Evolutionary conservation across 2,329 filamentous ascomycete genomes (phyloP).

Genomic region (Exophiala sp.): DNA sequence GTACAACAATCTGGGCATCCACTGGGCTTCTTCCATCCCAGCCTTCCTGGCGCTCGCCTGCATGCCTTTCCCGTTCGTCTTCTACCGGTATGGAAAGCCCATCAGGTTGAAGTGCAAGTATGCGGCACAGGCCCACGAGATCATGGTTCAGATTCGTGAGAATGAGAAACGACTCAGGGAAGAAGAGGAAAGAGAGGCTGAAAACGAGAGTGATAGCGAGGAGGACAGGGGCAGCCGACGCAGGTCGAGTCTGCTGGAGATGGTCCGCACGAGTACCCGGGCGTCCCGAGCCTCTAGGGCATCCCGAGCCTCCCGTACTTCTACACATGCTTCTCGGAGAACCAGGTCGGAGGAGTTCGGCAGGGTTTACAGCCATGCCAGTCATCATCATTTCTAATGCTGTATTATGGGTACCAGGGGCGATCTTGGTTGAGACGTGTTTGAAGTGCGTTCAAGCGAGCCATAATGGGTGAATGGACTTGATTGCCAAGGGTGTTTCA

Average conservation of each 20-base stretch:
- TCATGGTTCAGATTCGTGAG: slow-evolving; percentile 27
- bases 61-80: too few species aligned
- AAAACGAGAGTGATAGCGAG: background rate
- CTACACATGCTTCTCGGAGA: slow-evolving; percentile 6
- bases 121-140: slow-evolving; percentile 32
- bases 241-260: background rate
- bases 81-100: too few species aligned
- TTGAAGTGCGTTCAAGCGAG: too few species aligned
- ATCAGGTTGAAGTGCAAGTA: too few species aligned
- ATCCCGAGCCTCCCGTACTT: background rate
- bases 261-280: slow-evolving; percentile 7
- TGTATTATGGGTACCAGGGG: too few species aligned
- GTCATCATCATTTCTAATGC: slow-evolving; percentile 17
- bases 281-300: background rate
- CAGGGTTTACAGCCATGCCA: slow-evolving; percentile 16
- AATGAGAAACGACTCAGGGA: background rate
- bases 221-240: background rate
- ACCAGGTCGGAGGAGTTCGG: slow-evolving; percentile 11
- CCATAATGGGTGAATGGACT: too few species aligned
- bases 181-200: slow-evolving; percentile 2
- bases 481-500: too few species aligned
- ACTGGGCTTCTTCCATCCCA: slow-evolving; percentile 45
- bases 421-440: too few species aligned
- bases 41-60: slow-evolving; percentile 44
- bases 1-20: slow-evolving; percentile 42